Base-by-base conservation (phyloP, 1,284 basidiomycete species). In the Fomitopsis palustris region DNA sequence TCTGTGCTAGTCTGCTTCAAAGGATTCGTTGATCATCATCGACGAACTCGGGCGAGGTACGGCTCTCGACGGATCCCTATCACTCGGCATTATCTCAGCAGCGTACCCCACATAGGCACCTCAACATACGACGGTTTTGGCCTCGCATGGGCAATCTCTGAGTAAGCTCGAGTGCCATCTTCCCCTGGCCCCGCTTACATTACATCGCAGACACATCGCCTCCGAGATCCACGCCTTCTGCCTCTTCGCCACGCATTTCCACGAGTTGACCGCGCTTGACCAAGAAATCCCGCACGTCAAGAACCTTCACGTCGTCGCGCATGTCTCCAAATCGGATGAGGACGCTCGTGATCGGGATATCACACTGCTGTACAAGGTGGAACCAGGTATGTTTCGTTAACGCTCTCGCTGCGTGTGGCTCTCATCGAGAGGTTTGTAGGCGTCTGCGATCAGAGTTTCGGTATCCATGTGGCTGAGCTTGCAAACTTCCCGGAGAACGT, bases 61-160 rank as follows among this genome's bases (percentile, higher is more conserved):
- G 67, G 55, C 35, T 2, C 43, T 17, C 35, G 6, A 51, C 23
- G 39, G 9, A 56, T 55, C 25, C 39, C n/a, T 51, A 47, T 52
- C 49, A 2, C 19, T 25, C 8, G 2, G 9, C 23, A 14, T 42
- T 7, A 27, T 45, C 12, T 45, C n/a, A 19, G 31, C 8, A 23
- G 31, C 55, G 35, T 57, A 45, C 16, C 25, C 33, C 7, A n/a
- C 59, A 29, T 61, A 89, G 88, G 88, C n/a, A 99, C 97, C 0
- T 98, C 95, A 0, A 99, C 97, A 0, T 98, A 98, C 68, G 97
- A 99, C 73, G 97, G 97, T 0, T 99, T 99, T 69, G 97, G 97
- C 12, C 82, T 99, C 1, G 97, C 97, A 0, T 99, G 96, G 96
- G 95, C 96, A 1, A 99, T 99, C 66, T 96, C 94, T 35, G 97